Base-by-base conservation (phyloP, 2,329 filamentous ascomycete species). In the Monosporascus sp. region DNA sequence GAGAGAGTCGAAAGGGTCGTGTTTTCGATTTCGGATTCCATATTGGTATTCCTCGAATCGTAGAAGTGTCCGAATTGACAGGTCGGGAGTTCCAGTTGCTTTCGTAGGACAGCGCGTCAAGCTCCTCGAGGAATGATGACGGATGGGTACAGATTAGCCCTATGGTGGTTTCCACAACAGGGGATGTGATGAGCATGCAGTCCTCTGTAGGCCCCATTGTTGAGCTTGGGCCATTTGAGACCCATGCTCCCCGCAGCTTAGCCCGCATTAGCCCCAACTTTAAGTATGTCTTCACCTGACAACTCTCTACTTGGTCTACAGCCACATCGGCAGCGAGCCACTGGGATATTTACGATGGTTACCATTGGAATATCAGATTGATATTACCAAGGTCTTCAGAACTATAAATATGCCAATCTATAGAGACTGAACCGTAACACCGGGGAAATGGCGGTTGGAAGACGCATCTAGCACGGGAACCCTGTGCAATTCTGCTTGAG, bases 1-100 rank as follows among this genome's bases (percentile, higher is more conserved):
- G 73, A 74, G 55, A 85, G 74, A 1, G 82, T 84, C 37, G 76
- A 72, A 8, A 82, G 69, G 1, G 79, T 77, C 4, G 79, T 81
- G 51, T 77, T 71, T 63, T 83, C 79, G 24, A 81, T 68, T 7
- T 71, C 67, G 56, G 61, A 59, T 14, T 60, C 58, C 57, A 59
- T 60, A 26, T 14, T 46, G 11, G 11, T 35, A 35, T 35, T 14
- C 9, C 31, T 14, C 9, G 9, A 14, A 4, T 35, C 4, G 31
- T 27, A n/a, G 38, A n/a, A 19, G 17, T 7, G 38, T 41, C 9
- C 26, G 22, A 17, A 46, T 26, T 31, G 8, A 44, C 20, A 48
- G 48, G 17, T 49, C 37, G 26, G 44, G 6, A 35, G 45, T 17
- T 22, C 20, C 17, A 31, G 38, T 24, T 45, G 26, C 45, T 2